These are phyloP conservation scores for Magnolia sinica DNA, from an alignment of 164 flowering plant genomes.

Conservation along the genomic window DNA sequence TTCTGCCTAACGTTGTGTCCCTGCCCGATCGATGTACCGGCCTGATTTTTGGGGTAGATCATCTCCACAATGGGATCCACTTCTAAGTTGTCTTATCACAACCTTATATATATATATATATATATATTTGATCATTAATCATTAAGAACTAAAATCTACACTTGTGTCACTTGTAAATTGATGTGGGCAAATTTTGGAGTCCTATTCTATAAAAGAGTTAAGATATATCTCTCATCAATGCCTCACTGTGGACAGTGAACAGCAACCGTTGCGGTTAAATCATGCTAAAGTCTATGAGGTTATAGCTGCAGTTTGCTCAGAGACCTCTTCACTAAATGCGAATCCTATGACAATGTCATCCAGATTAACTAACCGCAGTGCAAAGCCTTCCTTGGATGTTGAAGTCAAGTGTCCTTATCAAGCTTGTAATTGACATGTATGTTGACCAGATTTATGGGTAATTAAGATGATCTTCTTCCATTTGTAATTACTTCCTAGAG, in stretches of 20 bases:
- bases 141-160: too few species aligned
- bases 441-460: conserved; percentile 25
- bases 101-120: too few species aligned
- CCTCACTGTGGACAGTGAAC: too few species aligned
- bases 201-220: too few species aligned
- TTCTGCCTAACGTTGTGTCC: too few species aligned
- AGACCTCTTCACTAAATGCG: conserved; percentile 47
- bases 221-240: too few species aligned
- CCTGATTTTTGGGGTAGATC: too few species aligned
- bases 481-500: background rate
- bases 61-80: too few species aligned
- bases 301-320: conserved; percentile 89
- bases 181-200: background rate
- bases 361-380: conserved; percentile 57
- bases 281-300: conserved; percentile 89
- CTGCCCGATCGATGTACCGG: too few species aligned
- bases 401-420: conserved; percentile 97
- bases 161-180: background rate
- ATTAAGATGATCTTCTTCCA: conserved; percentile 7
- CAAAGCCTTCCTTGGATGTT: conserved; percentile 89
- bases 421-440: conserved; percentile 99
- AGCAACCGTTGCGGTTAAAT: conserved; percentile 29
- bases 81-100: too few species aligned
- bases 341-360: conserved; percentile 67
- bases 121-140: too few species aligned